Evolutionary conservation across 2,329 filamentous ascomycete genomes (phyloP).

Genomic region (Tolypocladium paradoxum): DNA sequence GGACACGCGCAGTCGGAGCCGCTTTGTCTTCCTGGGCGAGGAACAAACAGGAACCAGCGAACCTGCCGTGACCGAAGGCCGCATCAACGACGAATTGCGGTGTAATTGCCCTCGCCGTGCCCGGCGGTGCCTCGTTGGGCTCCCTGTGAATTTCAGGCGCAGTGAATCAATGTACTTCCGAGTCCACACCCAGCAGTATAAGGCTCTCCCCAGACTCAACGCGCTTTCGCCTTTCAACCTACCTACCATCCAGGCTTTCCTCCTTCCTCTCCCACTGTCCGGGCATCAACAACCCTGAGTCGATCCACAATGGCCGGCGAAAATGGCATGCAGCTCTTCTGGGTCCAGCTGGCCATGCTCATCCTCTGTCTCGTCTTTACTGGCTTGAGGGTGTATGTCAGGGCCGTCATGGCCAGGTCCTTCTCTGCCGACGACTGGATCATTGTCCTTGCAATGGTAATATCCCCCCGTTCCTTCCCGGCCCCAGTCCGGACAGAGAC

Average conservation of each 20-base stretch:
- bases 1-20: neutral
- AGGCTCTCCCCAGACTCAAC: slow-evolving; percentile 21
- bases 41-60: neutral
- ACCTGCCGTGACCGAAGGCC: neutral
- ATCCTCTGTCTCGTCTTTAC: slow-evolving; percentile 26
- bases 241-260: neutral
- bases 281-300: neutral
- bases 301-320: slow-evolving; percentile 19
- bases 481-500: neutral
- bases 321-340: slow-evolving; percentile 8
- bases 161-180: neutral
- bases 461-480: neutral
- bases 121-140: neutral
- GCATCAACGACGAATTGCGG: neutral
- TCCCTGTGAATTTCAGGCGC: neutral
- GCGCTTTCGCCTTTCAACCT: neutral
- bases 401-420: neutral
- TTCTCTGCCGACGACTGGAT: slow-evolving; percentile 2
- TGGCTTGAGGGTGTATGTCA: slow-evolving; percentile 9
- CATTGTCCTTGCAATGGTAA: slow-evolving; percentile 2
- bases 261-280: no score
- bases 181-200: neutral
- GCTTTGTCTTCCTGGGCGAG: neutral
- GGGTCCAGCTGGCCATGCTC: slow-evolving; percentile 18
- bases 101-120: neutral